These are phyloP conservation scores for Arachnopeziza araneosa DNA, from an alignment of 2,329 filamentous ascomycete genomes.

Conservation along the genomic window DNA sequence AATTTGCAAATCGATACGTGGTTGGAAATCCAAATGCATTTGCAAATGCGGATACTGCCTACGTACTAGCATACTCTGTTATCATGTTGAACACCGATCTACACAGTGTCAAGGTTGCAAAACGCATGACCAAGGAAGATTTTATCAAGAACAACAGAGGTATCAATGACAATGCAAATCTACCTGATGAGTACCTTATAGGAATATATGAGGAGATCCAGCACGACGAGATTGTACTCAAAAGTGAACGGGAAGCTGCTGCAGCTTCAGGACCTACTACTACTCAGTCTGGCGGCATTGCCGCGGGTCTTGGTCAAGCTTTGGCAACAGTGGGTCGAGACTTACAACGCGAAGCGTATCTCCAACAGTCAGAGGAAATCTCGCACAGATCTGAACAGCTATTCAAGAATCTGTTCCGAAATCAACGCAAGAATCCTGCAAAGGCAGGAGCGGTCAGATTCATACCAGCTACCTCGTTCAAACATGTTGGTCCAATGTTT, in stretches of 20 bases:
- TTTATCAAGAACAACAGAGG: constrained; percentile 99
- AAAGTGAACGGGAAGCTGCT: constrained; percentile 85
- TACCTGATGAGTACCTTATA: constrained; percentile 86
- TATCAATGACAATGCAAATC: constrained; percentile 92
- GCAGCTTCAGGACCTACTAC: constrained; percentile 65
- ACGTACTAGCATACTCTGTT: constrained; percentile 92
- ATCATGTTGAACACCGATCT: constrained; percentile 95
- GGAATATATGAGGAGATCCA: constrained; percentile 91
- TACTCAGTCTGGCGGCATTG: constrained; percentile 61
- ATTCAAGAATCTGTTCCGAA: constrained; percentile 88
- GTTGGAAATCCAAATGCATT: constrained; percentile 95
- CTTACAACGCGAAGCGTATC: constrained; percentile 84
- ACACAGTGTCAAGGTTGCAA: constrained; percentile 79
- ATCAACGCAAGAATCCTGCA: constrained; percentile 74
- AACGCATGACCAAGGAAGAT: constrained; percentile 90
- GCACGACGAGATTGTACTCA: constrained; percentile 86
- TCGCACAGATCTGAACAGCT: constrained; percentile 68
- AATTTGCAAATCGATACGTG: constrained; percentile 95
- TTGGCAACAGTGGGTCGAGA: constrained; percentile 90
- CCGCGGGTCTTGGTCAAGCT: constrained; percentile 79
- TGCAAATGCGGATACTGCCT: constrained; percentile 95
- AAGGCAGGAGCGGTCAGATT: constrained; percentile 65
- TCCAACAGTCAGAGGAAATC: constrained; percentile 94
- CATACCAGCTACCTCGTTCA: constrained; percentile 88
- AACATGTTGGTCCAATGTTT: constrained; percentile 97